Base-by-base conservation (phyloP, 139 green algal species). In the Choricystis sp. region DNA sequence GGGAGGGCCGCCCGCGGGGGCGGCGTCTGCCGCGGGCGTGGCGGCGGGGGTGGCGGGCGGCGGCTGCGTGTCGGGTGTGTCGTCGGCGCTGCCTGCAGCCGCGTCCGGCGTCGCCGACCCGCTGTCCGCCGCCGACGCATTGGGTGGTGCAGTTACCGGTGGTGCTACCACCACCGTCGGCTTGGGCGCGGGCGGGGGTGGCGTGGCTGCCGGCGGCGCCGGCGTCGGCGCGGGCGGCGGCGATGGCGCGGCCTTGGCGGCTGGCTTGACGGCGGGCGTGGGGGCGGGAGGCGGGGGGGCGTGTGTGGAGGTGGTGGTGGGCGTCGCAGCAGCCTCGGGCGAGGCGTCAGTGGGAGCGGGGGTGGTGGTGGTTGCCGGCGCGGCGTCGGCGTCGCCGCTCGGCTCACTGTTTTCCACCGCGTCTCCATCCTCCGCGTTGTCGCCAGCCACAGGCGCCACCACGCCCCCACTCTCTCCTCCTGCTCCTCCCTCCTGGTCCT, bases 401-500 rank as follows among this genome's bases (percentile, higher is more conserved):
- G 31, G 4, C 55, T 23, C 22, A 2, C 2, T 1, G 29, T 48
- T 63, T 22, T 3, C 66, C 57, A 25, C 66, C 2, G 52, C 19
- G 19, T 4, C 20, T 16, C 48, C 57, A 20, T 59, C 59, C 21
- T 25, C 59, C 20, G 29, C 30, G 22, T 49, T 1, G 49, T 4
- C 40, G 25, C 26, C 60, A 19, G 49, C 24, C 24, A 24, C 26
- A 4, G 2, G 20, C 1, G 21, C 56, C 4, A 19, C 31, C 31
- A 67, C 31, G n/a, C 31, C 57, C 31, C 9, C 28, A 26, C 30
- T n/a, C 23, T 30, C 14, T 31, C 4, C 3, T n/a, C 64, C 58
- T 2, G 49, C 66, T n/a, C 63, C 49, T 1, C 31, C 52, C 31
- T 64, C 62, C 29, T 63, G 29, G 9, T 57, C 71, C 16, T 72